Evolutionary conservation across 331 rosid species (phyloP).

Genomic region (Malus hybrid): DNA sequence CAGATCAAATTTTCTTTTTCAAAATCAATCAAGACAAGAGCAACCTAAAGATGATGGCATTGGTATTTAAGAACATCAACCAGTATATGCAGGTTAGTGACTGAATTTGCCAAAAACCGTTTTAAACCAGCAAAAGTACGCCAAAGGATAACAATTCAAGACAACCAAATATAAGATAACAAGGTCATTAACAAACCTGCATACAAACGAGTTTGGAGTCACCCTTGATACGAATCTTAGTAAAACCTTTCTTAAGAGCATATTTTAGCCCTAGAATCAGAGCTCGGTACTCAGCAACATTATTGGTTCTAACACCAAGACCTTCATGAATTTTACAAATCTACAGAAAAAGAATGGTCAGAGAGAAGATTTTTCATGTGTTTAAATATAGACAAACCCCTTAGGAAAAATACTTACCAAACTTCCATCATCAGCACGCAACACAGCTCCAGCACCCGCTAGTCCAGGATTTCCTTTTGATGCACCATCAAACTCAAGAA

Average conservation of each 20-base stretch:
- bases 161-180: not conserved
- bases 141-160: conserved; percentile 1
- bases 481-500: conserved; percentile 89
- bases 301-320: conserved; percentile 42
- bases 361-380: conserved; percentile 32
- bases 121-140: not conserved
- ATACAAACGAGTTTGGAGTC: conserved; percentile 94
- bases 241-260: conserved; percentile 80
- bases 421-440: conserved; percentile 69
- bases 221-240: conserved; percentile 52
- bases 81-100: not conserved
- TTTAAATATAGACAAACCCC: conserved; percentile 2
- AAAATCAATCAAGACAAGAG: not conserved
- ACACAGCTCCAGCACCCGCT: conserved; percentile 96
- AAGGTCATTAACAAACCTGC: conserved; percentile 60
- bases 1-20: not conserved
- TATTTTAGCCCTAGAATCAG: conserved; percentile 74
- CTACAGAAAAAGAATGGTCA: conserved; percentile 42
- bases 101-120: not conserved
- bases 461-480: conserved; percentile 95
- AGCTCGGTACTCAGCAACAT: conserved; percentile 91
- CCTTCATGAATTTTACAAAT: conserved; percentile 87
- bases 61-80: not conserved
- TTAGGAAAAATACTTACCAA: conserved; percentile 46
- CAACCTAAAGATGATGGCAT: not conserved